Conservation (phyloP, 139 green algal genomes). For the Yamagishiella unicocca region DNA sequence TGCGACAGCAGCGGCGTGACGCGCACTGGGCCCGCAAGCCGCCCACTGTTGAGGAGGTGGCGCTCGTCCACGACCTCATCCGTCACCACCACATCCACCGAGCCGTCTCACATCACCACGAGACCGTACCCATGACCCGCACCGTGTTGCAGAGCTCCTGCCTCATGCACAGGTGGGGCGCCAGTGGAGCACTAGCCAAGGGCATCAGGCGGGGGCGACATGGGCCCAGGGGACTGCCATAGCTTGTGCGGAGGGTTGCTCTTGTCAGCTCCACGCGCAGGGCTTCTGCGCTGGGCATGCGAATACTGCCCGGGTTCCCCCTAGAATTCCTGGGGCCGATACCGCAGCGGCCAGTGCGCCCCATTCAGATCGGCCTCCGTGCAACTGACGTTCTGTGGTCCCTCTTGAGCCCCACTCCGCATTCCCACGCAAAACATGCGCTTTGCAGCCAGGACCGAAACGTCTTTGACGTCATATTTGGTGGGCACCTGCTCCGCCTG, state of each 20-base stretch:
- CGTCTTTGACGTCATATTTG: constrained; percentile 58
- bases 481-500: constrained; percentile 59
- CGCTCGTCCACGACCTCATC: constrained; percentile 48
- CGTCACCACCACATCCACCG: constrained; percentile 12
- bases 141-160: constrained; percentile 26
- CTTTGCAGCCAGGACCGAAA: constrained; percentile 58
- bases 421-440: background rate
- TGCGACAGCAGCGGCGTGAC: constrained; percentile 32
- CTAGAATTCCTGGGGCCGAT: too few species aligned
- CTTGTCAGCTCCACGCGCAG: too few species aligned
- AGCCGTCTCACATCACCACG: background rate
- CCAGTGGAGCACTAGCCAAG: too few species aligned
- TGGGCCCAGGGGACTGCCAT: too few species aligned
- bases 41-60: constrained; percentile 27
- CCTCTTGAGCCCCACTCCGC: too few species aligned
- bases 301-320: too few species aligned
- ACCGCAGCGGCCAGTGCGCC: too few species aligned
- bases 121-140: constrained; percentile 48
- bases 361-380: too few species aligned
- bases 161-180: constrained; percentile 46
- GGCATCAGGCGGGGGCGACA: too few species aligned
- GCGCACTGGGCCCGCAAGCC: constrained; percentile 28
- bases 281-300: too few species aligned
- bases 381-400: too few species aligned
- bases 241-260: too few species aligned